phyloP scores from a whole-genome alignment of 1,284 basidiomycete species.

The Uromyces viciae-fabae region DNA sequence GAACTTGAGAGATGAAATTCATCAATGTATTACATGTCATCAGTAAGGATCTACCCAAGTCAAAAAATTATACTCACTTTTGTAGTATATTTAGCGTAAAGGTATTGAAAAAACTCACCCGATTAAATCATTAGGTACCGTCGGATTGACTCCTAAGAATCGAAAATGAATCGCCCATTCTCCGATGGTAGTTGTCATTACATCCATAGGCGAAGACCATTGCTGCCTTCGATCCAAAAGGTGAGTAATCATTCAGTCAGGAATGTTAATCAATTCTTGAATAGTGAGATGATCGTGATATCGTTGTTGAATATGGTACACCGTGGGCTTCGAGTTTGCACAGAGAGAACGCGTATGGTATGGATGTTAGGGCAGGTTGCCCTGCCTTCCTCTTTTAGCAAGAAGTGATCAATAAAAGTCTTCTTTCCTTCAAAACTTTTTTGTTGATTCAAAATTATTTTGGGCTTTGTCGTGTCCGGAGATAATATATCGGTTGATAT shows the following conservation, averaged over 20 bases:
- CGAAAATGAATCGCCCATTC: slow-evolving; percentile 8
- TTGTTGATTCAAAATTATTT: neutral
- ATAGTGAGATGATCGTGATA: neutral
- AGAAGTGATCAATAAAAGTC: too few species aligned
- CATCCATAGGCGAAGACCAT: neutral
- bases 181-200: neutral
- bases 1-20: neutral
- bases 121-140: slow-evolving; percentile 37
- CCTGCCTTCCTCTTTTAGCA: too few species aligned
- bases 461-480: neutral
- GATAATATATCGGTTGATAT: neutral
- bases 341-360: too few species aligned
- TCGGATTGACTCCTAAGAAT: slow-evolving; percentile 32
- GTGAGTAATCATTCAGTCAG: neutral
- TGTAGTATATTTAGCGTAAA: neutral
- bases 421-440: too few species aligned
- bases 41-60: neutral
- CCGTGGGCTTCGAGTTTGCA: neutral
- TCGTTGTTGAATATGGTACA: neutral
- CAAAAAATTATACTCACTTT: neutral
- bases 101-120: slow-evolving; percentile 3
- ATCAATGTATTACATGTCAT: neutral
- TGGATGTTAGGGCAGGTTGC: too few species aligned
- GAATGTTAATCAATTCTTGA: neutral
- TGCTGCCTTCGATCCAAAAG: neutral